Conservation (phyloP, 2,329 filamentous ascomycete species). For the Chaetothyriales sp. region DNA sequence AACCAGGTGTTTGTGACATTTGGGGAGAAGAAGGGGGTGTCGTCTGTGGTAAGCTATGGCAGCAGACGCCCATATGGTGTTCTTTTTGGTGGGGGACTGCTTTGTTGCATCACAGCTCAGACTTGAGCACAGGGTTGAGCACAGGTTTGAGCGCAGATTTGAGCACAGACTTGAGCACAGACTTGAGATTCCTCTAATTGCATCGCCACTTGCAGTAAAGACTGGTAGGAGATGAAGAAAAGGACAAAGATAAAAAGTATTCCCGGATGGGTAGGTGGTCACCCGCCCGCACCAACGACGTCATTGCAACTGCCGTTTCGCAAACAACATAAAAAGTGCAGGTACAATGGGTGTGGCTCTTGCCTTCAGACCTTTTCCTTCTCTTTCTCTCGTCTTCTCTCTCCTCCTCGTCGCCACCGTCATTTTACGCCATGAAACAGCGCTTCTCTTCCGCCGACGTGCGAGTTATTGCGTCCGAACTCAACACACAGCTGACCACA, state of each 20-base stretch:
- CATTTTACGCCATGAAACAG: slow-evolving; percentile 37
- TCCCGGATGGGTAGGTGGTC: background rate
- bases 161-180: background rate
- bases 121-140: background rate
- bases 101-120: background rate
- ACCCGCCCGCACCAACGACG: background rate
- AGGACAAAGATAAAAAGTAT: background rate
- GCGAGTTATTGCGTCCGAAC: slow-evolving; percentile 87
- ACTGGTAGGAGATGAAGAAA: background rate
- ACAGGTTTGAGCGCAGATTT: background rate
- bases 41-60: background rate
- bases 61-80: background rate
- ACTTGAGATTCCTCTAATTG: background rate
- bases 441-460: slow-evolving; percentile 44
- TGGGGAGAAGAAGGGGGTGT: background rate
- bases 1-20: slow-evolving; percentile 2
- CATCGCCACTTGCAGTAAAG: background rate
- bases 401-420: background rate
- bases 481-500: slow-evolving; percentile 57
- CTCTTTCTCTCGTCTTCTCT: background rate
- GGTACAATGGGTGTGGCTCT: background rate
- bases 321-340: background rate
- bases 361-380: background rate
- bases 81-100: background rate
- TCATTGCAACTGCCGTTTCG: background rate